Conservation (phyloP, 257 asterid genomes). For the Salvia splendens region DNA sequence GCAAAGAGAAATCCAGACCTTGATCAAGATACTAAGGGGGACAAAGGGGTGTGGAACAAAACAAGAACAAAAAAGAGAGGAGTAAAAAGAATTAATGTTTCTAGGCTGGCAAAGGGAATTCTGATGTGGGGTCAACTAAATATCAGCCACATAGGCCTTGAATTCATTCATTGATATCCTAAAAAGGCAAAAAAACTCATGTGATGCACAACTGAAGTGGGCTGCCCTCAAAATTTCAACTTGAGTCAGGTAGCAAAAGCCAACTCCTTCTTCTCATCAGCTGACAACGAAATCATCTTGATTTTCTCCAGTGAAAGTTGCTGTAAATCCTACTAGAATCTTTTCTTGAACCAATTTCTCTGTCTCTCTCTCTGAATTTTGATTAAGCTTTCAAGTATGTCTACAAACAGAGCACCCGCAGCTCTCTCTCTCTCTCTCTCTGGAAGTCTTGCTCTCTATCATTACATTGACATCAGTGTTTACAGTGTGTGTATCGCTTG, state of each 20-base stretch:
- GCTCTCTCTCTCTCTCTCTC: slow-evolving; percentile 12
- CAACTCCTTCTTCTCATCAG: slow-evolving; percentile 29
- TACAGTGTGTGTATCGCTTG: not conserved
- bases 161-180: slow-evolving; percentile 1
- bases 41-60: slow-evolving; percentile 4
- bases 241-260: slow-evolving; percentile 13
- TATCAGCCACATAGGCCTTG: slow-evolving; percentile 40
- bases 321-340: slow-evolving; percentile 18
- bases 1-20: slow-evolving; percentile 28
- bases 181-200: not conserved
- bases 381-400: not conserved
- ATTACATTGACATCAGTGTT: slow-evolving; percentile 22
- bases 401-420: slow-evolving; percentile 5
- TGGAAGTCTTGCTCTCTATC: slow-evolving; percentile 19
- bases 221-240: slow-evolving; percentile 22
- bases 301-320: slow-evolving; percentile 8
- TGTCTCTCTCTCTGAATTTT: slow-evolving; percentile 26
- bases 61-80: not conserved
- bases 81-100: slow-evolving; percentile 20
- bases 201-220: slow-evolving; percentile 1
- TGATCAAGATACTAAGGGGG: slow-evolving; percentile 17
- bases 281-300: not conserved
- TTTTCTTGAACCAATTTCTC: not conserved
- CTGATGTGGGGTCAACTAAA: slow-evolving; percentile 46
- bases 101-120: slow-evolving; percentile 35